phyloP scores from a whole-genome alignment of 2,329 filamentous ascomycete genomes.

The Lecanosticta acicola region DNA sequence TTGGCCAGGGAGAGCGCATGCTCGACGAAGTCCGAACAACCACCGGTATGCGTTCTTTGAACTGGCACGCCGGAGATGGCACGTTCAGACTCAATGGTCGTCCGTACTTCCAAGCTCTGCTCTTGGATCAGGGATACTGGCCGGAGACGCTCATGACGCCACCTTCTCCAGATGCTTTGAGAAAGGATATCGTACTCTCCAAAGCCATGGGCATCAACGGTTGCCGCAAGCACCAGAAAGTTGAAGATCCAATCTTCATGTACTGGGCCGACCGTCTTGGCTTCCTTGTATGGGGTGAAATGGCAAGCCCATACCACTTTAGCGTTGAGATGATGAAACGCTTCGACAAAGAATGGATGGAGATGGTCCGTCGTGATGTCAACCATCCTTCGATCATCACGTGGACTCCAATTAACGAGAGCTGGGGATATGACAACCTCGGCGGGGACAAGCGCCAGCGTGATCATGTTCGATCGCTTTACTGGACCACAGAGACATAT shows the following conservation, averaged over 20 bases:
- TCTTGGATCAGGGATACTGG: conserved; percentile 61
- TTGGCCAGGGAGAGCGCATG: conserved; percentile 35
- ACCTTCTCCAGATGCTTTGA: conserved; percentile 43
- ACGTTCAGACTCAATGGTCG: conserved; percentile 55
- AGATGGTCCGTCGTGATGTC: conserved; percentile 57
- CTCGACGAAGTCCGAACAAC: conserved; percentile 56
- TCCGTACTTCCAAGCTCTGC: conserved; percentile 56
- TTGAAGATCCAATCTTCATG: conserved; percentile 56
- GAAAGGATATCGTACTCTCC: conserved; percentile 50
- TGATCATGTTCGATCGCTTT: conserved; percentile 59
- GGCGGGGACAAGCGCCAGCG: conserved; percentile 54
- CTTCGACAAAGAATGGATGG: conserved; percentile 61
- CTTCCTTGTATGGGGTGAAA: conserved; percentile 60
- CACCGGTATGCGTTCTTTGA: conserved; percentile 56
- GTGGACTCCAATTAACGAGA: conserved; percentile 62
- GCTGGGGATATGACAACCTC: conserved; percentile 59
- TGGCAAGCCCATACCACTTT: conserved; percentile 61
- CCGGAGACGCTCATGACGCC: conserved; percentile 56
- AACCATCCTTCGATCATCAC: conserved; percentile 60
- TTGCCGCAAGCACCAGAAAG: conserved; percentile 60
- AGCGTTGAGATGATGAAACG: conserved; percentile 53
- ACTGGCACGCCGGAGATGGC: conserved; percentile 54
- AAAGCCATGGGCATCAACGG: conserved; percentile 61
- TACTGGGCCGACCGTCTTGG: conserved; percentile 58
- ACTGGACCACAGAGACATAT: conserved; percentile 59